A percentile compares a stretch with the other conserved stretches of the same genome.
Evolutionary conservation across 176 grass and related monocot genomes (phyloP).

Genomic region (Melocanna baccifera): DNA sequence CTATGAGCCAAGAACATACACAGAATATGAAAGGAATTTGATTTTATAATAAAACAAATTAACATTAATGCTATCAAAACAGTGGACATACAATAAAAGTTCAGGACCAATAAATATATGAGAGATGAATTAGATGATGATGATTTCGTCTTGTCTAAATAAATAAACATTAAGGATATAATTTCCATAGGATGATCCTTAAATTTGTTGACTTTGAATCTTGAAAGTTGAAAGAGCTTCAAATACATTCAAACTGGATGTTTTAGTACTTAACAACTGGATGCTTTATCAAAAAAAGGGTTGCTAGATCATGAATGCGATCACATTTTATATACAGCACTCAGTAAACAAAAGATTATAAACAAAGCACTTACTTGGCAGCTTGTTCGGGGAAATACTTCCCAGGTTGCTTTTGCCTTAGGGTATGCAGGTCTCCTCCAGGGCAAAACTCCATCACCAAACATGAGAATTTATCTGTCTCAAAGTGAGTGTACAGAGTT

Average conservation of each 20-base stretch:
- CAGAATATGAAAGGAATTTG: neutral
- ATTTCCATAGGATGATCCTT: neutral
- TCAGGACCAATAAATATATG: neutral
- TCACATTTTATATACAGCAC: neutral
- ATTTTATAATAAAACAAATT: neutral
- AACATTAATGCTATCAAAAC: neutral
- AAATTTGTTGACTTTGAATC: neutral
- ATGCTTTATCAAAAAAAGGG: slow-evolving; percentile 21
- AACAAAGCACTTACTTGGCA: slow-evolving; percentile 57
- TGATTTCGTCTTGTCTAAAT: neutral
- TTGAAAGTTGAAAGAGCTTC: neutral
- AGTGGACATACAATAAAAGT: neutral
- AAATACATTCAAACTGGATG: neutral
- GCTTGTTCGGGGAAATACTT: slow-evolving; percentile 69
- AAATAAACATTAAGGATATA: neutral
- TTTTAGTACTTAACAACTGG: neutral
- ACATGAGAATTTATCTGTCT: slow-evolving; percentile 82
- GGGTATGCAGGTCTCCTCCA: slow-evolving; percentile 75
- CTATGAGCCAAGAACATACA: neutral
- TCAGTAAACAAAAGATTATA: slow-evolving; percentile 3
- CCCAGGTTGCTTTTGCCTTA: slow-evolving; percentile 72
- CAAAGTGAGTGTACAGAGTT: slow-evolving; percentile 78
- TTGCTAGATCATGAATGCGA: neutral
- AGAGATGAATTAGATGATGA: neutral
- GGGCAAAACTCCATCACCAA: slow-evolving; percentile 93